Evolutionary conservation across 768 basidiomycete species (phyloP).

Genomic region (Russula abietina): DNA sequence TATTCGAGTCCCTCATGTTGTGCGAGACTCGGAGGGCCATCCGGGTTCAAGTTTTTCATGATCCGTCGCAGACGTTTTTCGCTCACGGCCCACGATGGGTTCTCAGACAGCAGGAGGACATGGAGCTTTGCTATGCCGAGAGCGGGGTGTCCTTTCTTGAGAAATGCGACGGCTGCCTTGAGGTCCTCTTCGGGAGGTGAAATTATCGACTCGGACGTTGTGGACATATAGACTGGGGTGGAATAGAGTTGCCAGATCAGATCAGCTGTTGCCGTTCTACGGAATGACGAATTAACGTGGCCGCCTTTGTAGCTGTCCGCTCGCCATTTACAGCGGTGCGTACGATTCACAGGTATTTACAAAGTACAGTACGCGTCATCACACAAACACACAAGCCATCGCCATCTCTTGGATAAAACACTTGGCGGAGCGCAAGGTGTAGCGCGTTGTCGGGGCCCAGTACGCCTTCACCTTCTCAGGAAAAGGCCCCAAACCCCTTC

Average conservation of each 20-base stretch:
- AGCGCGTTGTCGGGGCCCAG: no score
- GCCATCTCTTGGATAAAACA: no score
- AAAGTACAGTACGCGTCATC: no score
- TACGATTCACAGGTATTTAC: no score
- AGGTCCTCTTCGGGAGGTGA: slow-evolving; percentile 60
- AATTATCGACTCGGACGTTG: background rate
- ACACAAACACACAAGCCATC: no score
- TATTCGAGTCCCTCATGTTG: slow-evolving; percentile 1
- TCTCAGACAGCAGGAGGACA: slow-evolving; percentile 46
- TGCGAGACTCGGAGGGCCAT: slow-evolving; percentile 34
- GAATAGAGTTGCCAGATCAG: background rate
- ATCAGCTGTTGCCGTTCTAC: no score
- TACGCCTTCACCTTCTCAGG: slow-evolving; percentile 38
- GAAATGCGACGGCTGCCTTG: slow-evolving; percentile 43
- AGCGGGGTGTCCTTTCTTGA: slow-evolving; percentile 53
- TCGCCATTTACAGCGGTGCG: no score
- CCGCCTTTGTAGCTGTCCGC: no score
- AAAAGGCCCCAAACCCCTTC: slow-evolving; percentile 36
- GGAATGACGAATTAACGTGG: no score
- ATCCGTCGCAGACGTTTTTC: slow-evolving; percentile 77
- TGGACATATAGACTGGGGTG: background rate
- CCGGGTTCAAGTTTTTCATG: slow-evolving; percentile 52
- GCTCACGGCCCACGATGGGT: slow-evolving; percentile 72
- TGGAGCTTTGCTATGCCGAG: slow-evolving; percentile 73
- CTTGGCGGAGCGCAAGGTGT: no score